Evolutionary conservation across 1,284 basidiomycete genomes (phyloP).

Genomic region (Chalciporus sp.): DNA sequence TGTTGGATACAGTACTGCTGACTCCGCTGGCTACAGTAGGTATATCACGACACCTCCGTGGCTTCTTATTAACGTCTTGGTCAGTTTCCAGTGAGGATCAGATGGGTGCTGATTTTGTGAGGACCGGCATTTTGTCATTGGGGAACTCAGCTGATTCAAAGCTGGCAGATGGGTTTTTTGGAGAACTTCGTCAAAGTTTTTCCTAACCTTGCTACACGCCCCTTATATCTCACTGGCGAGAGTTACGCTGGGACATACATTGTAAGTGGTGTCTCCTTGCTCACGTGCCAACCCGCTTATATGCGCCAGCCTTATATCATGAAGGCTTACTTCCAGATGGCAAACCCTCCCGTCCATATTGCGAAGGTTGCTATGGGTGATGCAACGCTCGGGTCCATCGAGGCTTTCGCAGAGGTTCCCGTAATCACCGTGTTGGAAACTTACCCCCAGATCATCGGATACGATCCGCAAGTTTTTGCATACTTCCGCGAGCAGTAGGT

Average conservation of each 20-base stretch:
- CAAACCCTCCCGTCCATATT: conserved; percentile 63
- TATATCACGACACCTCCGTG: conserved; percentile 9
- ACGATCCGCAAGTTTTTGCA: conserved; percentile 60
- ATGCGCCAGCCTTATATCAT: conserved; percentile 59
- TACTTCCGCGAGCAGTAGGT: conserved; percentile 67
- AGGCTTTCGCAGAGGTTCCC: conserved; percentile 55
- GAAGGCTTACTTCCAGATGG: conserved; percentile 59
- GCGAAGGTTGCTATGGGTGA: conserved; percentile 68
- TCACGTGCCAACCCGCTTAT: background rate
- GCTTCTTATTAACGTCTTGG: conserved; percentile 2
- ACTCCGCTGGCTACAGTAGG: conserved; percentile 55
- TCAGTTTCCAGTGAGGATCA: conserved; percentile 64
- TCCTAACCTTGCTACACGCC: conserved; percentile 52
- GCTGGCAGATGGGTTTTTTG: conserved; percentile 57
- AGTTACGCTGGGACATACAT: conserved; percentile 66
- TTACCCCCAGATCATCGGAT: conserved; percentile 68
- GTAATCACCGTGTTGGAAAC: conserved; percentile 62
- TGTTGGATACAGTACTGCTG: conserved; percentile 63
- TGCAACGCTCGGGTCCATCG: conserved; percentile 51
- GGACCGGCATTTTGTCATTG: conserved; percentile 21
- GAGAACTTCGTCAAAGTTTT: conserved; percentile 66
- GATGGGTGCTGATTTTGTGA: conserved; percentile 65
- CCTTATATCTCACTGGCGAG: conserved; percentile 61
- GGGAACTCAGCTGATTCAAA: background rate
- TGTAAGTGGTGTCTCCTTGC: conserved; percentile 34